Base-by-base conservation (phyloP, 225 moss, liverwort and hornwort genomes). In the Sphagnum tenellum region DNA sequence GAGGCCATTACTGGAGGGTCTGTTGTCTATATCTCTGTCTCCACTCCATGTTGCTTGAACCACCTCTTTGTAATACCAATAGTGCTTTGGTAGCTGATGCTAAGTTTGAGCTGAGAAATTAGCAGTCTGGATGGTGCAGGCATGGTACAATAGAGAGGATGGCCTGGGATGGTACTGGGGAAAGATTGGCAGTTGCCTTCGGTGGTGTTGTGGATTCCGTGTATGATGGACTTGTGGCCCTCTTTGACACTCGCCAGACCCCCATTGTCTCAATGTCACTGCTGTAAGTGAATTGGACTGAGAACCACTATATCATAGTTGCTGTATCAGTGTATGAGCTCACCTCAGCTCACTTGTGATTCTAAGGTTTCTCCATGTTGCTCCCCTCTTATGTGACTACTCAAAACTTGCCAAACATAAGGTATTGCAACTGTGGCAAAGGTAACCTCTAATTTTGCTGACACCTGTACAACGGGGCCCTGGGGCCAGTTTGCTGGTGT, bases 91-190 rank as follows among this genome's bases (percentile, higher is more conserved):
- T 29, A 29, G 29, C 29, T 29, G 46, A 45, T 0, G 4, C 46
- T n/a, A 48, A 57, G 61, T 53, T 48, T 45, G 9, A 4, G 29
- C 29, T 29, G 29, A 29, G 29, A 29, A 29, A 0, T 29, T 29
- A 29, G 47, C 12, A 46, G 3, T 56, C 54, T 68, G 63, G 57
- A 61, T 71, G 60, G 5, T 82, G 67, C 80, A 94, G 94, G 78
- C 77, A 81, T 62, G 90, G 98, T 73, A 75, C 67, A 13, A 75
- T 98, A 68, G 89, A 98, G 60, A 88, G 85, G 70, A 90, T 93
- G 88, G 98, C 89, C 29, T 98, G 98, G 98, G 93, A 93, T 77
- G 88, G 90, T 63, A 83, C 98, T 44, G 98, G 98, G 14, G 90
- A 93, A 73, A 88, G 90, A 72, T 80, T 98, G 46, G 98, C 93